Conservation (phyloP, 2,329 filamentous ascomycete species). For the Fusarium sp. region DNA sequence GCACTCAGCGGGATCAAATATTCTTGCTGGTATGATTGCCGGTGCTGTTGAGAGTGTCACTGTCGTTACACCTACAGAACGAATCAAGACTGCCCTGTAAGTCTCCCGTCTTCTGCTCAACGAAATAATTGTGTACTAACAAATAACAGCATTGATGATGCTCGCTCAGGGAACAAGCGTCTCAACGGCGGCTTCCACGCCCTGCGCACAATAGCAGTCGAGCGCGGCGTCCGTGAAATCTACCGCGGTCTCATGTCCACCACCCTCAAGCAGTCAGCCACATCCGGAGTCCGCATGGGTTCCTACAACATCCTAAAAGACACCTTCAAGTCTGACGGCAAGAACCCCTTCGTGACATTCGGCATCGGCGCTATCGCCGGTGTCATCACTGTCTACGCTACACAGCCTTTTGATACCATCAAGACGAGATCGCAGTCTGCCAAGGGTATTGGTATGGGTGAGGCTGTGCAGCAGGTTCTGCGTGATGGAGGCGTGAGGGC, state of each 20-base stretch:
- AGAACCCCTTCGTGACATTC: slow-evolving; percentile 58
- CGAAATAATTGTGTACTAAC: neutral
- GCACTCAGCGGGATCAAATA: slow-evolving; percentile 62
- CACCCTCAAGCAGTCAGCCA: slow-evolving; percentile 57
- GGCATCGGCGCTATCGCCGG: slow-evolving; percentile 69
- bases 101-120: neutral
- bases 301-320: slow-evolving; percentile 58
- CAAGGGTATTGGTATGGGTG: slow-evolving; percentile 62
- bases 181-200: slow-evolving; percentile 46
- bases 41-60: slow-evolving; percentile 68
- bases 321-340: slow-evolving; percentile 23
- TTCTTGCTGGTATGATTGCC: slow-evolving; percentile 70
- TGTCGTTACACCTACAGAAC: slow-evolving; percentile 73
- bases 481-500: slow-evolving; percentile 65
- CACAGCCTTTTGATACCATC: slow-evolving; percentile 69
- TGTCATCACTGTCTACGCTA: slow-evolving; percentile 65
- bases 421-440: slow-evolving; percentile 71
- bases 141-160: slow-evolving; percentile 46
- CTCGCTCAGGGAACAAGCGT: slow-evolving; percentile 39
- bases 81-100: slow-evolving; percentile 71
- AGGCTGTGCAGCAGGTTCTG: slow-evolving; percentile 63
- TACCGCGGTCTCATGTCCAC: slow-evolving; percentile 56
- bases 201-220: slow-evolving; percentile 45
- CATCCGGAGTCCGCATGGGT: slow-evolving; percentile 57
- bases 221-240: slow-evolving; percentile 52